phyloP scores from a whole-genome alignment of 495 filamentous ascomycete species.

The Usnea hakonensis region DNA sequence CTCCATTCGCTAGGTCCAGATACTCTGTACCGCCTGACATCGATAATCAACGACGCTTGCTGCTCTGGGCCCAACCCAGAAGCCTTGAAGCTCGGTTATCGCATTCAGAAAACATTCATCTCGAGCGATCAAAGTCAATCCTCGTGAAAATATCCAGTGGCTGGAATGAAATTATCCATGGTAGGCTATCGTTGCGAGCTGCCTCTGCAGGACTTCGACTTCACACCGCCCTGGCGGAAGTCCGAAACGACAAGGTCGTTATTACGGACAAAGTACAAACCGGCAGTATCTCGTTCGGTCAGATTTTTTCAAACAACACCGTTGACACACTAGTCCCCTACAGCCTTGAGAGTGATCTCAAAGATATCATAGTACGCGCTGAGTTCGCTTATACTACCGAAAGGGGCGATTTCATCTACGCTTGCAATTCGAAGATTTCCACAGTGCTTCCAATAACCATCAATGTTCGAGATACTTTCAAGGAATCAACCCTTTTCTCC shows the following conservation, averaged over 20 bases:
- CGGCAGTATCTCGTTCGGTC: slow-evolving; percentile 58
- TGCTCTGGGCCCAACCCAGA: slow-evolving; percentile 18
- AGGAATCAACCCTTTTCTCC: slow-evolving; percentile 71
- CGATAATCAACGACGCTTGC: slow-evolving; percentile 1
- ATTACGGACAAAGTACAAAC: slow-evolving; percentile 52
- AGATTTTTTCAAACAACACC: slow-evolving; percentile 42
- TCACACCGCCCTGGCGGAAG: slow-evolving; percentile 60
- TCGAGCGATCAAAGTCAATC: slow-evolving; percentile 67
- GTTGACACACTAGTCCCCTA: slow-evolving; percentile 68
- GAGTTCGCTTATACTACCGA: slow-evolving; percentile 74
- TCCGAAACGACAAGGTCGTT: slow-evolving; percentile 47
- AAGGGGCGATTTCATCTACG: slow-evolving; percentile 62
- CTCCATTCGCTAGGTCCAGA: neutral
- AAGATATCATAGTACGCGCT: slow-evolving; percentile 61
- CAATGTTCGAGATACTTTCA: slow-evolving; percentile 95
- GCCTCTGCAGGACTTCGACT: slow-evolving; percentile 84
- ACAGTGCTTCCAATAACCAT: slow-evolving; percentile 78
- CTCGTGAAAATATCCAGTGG: slow-evolving; percentile 69
- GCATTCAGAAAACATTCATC: slow-evolving; percentile 52
- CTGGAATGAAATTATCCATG: slow-evolving; percentile 62
- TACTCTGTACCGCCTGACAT: neutral
- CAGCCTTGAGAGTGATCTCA: slow-evolving; percentile 70
- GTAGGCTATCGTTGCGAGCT: slow-evolving; percentile 65
- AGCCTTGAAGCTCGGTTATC: slow-evolving; percentile 15
- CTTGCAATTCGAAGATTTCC: slow-evolving; percentile 52